A percentile compares a stretch with the other conserved stretches of the same genome.
Conservation (phyloP, 1,284 basidiomycete genomes). For the Marasmius oreades region DNA sequence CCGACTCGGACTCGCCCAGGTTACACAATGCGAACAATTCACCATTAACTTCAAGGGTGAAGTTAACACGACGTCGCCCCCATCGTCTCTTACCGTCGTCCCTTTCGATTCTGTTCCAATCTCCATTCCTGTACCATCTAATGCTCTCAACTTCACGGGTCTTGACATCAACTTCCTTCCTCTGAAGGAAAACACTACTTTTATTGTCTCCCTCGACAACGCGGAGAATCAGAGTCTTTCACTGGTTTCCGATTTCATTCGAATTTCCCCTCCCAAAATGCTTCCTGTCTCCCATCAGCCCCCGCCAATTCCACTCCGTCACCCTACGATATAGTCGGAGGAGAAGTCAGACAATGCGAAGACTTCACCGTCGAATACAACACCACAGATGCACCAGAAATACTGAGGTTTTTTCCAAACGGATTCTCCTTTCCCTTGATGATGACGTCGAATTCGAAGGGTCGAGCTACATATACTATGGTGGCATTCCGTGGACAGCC, state of each 20-base stretch:
- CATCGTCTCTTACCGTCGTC: conserved; percentile 48
- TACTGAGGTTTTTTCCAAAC: conserved; percentile 44
- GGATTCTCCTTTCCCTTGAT: conserved; percentile 38
- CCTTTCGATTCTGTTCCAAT: conserved; percentile 50
- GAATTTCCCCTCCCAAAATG: conserved; percentile 38
- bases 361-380: conserved; percentile 43
- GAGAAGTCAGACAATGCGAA: conserved; percentile 46
- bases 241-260: conserved; percentile 46
- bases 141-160: conserved; percentile 34
- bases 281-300: conserved; percentile 37
- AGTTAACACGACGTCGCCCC: conserved; percentile 28
- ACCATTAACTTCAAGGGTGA: conserved; percentile 41
- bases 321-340: conserved; percentile 25
- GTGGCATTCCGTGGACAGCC: conserved; percentile 33
- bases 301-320: conserved; percentile 14
- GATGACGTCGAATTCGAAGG: conserved; percentile 25
- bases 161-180: conserved; percentile 51
- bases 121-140: conserved; percentile 43
- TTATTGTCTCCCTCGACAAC: conserved; percentile 55
- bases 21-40: conserved; percentile 54
- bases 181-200: conserved; percentile 42
- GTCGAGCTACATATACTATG: conserved; percentile 41
- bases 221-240: conserved; percentile 35
- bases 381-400: conserved; percentile 31
- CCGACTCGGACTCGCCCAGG: conserved; percentile 45